Percentiles rank a stretch among this genome's conserved stretches.
phyloP scores from a whole-genome alignment of 2,329 filamentous ascomycete genomes.

The Cyphellophora attinorum region DNA sequence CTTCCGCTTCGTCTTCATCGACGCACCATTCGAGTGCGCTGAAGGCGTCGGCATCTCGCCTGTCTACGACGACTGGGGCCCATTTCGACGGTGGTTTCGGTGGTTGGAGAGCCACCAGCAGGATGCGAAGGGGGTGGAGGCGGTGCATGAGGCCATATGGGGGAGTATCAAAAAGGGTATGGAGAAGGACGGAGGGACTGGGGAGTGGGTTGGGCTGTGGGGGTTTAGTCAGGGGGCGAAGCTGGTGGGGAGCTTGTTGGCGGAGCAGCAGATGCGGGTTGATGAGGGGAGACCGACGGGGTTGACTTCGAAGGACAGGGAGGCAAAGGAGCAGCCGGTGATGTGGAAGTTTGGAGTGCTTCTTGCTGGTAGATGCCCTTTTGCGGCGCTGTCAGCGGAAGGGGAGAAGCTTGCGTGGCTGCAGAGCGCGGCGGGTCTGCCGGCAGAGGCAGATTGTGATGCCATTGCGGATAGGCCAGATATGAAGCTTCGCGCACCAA shows the following conservation, averaged over 20 bases:
- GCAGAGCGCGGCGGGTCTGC: conserved; percentile 17
- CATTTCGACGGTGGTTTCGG: conserved; percentile 56
- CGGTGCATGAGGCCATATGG: conserved; percentile 27
- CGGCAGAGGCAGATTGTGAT: conserved; percentile 15
- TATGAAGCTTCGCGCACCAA: conserved; percentile 47
- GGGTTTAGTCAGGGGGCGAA: conserved; percentile 62
- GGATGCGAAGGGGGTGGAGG: conserved; percentile 36
- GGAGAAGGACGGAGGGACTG: conserved; percentile 46
- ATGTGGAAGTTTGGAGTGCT: conserved; percentile 53
- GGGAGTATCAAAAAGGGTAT: conserved; percentile 44
- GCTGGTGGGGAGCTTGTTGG: conserved; percentile 49
- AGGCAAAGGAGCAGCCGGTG: conserved; percentile 9
- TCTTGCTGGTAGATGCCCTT: conserved; percentile 51
- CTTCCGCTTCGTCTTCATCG: conserved; percentile 64
- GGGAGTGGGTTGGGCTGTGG: conserved; percentile 50
- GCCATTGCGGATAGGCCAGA: conserved; percentile 23
- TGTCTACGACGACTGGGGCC: conserved; percentile 57
- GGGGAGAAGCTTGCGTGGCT: conserved; percentile 16
- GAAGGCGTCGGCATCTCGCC: conserved; percentile 17
- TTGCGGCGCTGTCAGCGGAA: conserved; percentile 29
- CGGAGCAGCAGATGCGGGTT: conserved; percentile 46
- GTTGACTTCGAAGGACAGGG: conserved; percentile 15
- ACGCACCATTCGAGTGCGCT: conserved; percentile 56
- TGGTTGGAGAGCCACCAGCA: conserved; percentile 51
- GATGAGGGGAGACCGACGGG: conserved; percentile 18